These are phyloP conservation scores for Microdochium bolleyi DNA, from an alignment of 2,329 filamentous ascomycete genomes.

Conservation along the genomic window DNA sequence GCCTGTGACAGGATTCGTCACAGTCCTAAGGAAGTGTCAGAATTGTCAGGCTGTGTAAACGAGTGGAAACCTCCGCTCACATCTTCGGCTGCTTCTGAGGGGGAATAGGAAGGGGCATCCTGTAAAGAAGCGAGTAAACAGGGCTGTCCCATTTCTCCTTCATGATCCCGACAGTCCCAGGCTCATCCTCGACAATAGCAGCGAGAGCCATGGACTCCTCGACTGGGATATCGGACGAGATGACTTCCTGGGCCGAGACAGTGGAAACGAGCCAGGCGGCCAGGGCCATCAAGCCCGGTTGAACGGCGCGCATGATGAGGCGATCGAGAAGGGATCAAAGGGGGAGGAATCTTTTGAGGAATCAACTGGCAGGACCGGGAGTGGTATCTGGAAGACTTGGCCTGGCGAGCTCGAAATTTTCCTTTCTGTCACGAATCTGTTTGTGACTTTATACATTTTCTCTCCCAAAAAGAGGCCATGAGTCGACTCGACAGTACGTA, in stretches of 20 bases:
- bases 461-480: too few species aligned
- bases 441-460: neutral
- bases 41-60: too few species aligned
- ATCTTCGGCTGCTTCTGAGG: conserved; percentile 30
- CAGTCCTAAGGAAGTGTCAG: conserved; percentile 10
- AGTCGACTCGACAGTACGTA: too few species aligned
- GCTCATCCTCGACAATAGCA: conserved; percentile 11
- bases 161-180: conserved; percentile 2
- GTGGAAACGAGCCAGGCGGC: conserved; percentile 8
- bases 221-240: conserved; percentile 10
- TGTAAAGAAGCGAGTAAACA: conserved; percentile 26
- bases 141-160: conserved; percentile 17
- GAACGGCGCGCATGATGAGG: neutral
- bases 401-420: too few species aligned
- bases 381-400: neutral
- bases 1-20: conserved; percentile 26
- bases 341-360: neutral
- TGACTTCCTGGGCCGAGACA: conserved; percentile 6
- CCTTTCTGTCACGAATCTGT: neutral
- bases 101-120: conserved; percentile 32
- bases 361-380: neutral
- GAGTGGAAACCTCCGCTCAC: too few species aligned
- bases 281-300: conserved; percentile 5
- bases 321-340: neutral
- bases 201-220: conserved; percentile 11